phyloP scores from a whole-genome alignment of 306 rosid genomes.

The Vicia faba region DNA sequence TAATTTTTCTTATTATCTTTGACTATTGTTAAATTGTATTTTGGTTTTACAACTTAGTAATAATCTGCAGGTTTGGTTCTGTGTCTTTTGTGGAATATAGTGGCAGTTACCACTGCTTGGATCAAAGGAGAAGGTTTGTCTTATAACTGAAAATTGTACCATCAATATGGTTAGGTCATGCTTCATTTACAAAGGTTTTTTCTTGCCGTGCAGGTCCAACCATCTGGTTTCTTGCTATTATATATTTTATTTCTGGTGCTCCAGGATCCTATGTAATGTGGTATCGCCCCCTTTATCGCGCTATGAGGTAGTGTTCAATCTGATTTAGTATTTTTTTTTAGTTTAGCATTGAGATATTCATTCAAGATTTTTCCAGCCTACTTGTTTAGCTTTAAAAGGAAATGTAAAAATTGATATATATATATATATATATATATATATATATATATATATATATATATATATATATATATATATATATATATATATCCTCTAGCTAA shows the following conservation, averaged over 20 bases:
- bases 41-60: constrained; percentile 33
- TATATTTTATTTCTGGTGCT: constrained; percentile 70
- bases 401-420: neutral
- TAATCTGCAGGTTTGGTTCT: constrained; percentile 65
- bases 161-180: constrained; percentile 27
- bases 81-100: constrained; percentile 78
- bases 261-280: constrained; percentile 84
- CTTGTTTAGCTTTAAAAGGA: constrained; percentile 14
- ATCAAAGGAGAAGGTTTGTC: constrained; percentile 80
- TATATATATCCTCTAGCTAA: constrained; percentile 2
- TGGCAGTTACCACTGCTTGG: constrained; percentile 84
- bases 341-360: constrained; percentile 32
- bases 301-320: constrained; percentile 68
- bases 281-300: constrained; percentile 99
- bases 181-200: constrained; percentile 30
- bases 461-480: too few relatives aligned
- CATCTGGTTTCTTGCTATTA: constrained; percentile 82
- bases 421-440: too few relatives aligned
- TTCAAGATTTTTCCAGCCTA: constrained; percentile 27
- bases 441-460: too few relatives aligned
- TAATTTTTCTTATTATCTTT: neutral
- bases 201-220: constrained; percentile 63
- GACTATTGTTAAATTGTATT: neutral
- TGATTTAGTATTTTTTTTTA: constrained; percentile 25
- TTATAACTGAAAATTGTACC: constrained; percentile 23